Conservation (phyloP, 148 eudicot species). For the Chenopodium berlandieri region DNA sequence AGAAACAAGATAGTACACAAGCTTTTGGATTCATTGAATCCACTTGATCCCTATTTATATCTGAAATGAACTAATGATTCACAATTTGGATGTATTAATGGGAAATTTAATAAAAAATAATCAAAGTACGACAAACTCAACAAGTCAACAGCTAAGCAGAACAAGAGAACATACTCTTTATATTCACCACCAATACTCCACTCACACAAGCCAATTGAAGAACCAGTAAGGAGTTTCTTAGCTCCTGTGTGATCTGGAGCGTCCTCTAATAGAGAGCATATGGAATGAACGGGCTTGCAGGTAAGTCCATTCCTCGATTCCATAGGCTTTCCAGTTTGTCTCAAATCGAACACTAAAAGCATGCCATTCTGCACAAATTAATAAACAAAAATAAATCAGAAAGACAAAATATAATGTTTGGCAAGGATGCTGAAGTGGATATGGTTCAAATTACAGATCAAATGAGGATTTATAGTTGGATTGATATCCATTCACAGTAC, state of each 20-base stretch:
- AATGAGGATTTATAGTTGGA: too few relatives aligned
- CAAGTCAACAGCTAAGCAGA: neutral
- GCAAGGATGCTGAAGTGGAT: neutral
- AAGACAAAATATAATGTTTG: neutral
- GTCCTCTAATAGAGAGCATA: conserved; percentile 49
- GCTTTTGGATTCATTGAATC: neutral
- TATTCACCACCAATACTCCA: conserved; percentile 63
- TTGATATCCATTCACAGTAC: too few relatives aligned
- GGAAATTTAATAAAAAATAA: neutral
- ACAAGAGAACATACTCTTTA: conserved; percentile 45
- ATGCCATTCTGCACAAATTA: conserved; percentile 70
- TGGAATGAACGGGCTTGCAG: conserved; percentile 63
- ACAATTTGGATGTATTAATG: neutral
- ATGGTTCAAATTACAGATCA: too few relatives aligned
- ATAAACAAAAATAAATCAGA: conserved; percentile 10
- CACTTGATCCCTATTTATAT: neutral
- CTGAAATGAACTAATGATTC: neutral
- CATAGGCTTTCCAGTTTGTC: conserved; percentile 63
- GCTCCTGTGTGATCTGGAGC: conserved; percentile 38
- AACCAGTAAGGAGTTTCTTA: conserved; percentile 69
- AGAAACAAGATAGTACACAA: neutral
- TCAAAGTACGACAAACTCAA: neutral
- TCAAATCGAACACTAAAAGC: conserved; percentile 78
- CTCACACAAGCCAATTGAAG: conserved; percentile 75
- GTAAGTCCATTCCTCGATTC: conserved; percentile 61